Percentiles rank a stretch among this genome's conserved stretches.
Conservation (phyloP, 2,329 filamentous ascomycete genomes). For the Colletotrichum tropicicola region DNA sequence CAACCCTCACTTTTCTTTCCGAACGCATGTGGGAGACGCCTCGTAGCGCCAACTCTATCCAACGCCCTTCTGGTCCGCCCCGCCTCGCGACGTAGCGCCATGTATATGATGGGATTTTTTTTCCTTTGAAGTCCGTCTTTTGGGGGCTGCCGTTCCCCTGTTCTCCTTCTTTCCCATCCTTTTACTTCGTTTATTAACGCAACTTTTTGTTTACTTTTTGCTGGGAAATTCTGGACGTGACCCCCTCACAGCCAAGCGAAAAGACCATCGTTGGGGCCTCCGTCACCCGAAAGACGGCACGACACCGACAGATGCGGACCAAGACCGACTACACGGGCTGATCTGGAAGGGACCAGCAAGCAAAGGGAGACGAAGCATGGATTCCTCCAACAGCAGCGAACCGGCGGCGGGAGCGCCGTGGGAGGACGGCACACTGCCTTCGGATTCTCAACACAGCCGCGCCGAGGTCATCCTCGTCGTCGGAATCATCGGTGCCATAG, state of each 20-base stretch:
- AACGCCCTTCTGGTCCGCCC: background rate
- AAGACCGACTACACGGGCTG: background rate
- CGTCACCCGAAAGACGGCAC: background rate
- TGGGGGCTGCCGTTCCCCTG: background rate
- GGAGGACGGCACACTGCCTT: background rate
- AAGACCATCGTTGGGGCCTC: background rate
- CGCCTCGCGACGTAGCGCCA: too few relatives aligned
- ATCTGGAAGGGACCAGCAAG: background rate
- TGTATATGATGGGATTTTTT: background rate
- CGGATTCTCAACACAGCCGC: background rate
- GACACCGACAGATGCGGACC: background rate
- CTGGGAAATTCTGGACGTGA: too few relatives aligned
- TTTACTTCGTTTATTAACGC: background rate
- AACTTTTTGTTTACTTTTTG: background rate
- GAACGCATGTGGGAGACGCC: background rate
- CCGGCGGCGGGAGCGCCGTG: too few relatives aligned
- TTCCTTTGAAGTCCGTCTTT: too few relatives aligned
- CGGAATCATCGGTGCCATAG: background rate
- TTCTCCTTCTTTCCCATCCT: background rate
- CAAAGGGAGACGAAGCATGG: background rate
- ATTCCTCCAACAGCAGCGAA: background rate
- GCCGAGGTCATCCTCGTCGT: background rate
- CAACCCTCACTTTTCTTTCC: background rate
- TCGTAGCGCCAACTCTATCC: background rate
- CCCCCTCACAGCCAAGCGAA: background rate